Conservation (phyloP, 2,329 filamentous ascomycete genomes). For the Cladosporium sp. region DNA sequence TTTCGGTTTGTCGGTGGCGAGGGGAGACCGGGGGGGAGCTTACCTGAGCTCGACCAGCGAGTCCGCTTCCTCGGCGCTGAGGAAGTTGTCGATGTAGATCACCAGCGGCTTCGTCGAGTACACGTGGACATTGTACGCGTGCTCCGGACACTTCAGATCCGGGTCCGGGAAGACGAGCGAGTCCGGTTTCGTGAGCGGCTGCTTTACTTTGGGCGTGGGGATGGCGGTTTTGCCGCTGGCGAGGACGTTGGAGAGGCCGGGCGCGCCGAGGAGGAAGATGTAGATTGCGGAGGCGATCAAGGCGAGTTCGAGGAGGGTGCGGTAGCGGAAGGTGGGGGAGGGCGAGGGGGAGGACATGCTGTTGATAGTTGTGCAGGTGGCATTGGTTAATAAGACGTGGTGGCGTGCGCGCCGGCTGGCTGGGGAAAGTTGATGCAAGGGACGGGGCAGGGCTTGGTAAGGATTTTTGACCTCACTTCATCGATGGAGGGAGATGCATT, state of each 20-base stretch:
- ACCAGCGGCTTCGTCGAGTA: constrained; percentile 50
- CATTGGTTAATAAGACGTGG: too few species aligned
- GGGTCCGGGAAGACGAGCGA: constrained; percentile 35
- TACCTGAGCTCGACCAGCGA: constrained; percentile 51
- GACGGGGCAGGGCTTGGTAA: too few species aligned
- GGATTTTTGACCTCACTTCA: too few species aligned
- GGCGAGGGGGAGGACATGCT: background rate
- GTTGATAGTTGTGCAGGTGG: background rate
- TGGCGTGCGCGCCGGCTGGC: too few species aligned
- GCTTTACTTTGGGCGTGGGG: constrained; percentile 2
- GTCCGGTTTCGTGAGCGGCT: constrained; percentile 29
- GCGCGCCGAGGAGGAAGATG: constrained; percentile 27
- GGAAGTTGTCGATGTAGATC: constrained; percentile 53
- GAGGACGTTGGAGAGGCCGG: constrained; percentile 17
- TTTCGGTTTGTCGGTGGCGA: too few species aligned
- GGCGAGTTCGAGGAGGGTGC: constrained; percentile 28
- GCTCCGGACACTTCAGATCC: constrained; percentile 33
- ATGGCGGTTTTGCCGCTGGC: constrained; percentile 8
- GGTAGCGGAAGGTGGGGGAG: constrained; percentile 18
- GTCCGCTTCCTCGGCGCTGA: constrained; percentile 43
- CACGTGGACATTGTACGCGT: constrained; percentile 41
- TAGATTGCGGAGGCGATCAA: constrained; percentile 27
- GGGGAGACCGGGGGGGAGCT: too few species aligned
- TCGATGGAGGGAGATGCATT: too few species aligned
- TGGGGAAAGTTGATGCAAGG: too few species aligned